Base-by-base conservation (phyloP, 177 flowering plant genomes). In the Vitis hybrid region DNA sequence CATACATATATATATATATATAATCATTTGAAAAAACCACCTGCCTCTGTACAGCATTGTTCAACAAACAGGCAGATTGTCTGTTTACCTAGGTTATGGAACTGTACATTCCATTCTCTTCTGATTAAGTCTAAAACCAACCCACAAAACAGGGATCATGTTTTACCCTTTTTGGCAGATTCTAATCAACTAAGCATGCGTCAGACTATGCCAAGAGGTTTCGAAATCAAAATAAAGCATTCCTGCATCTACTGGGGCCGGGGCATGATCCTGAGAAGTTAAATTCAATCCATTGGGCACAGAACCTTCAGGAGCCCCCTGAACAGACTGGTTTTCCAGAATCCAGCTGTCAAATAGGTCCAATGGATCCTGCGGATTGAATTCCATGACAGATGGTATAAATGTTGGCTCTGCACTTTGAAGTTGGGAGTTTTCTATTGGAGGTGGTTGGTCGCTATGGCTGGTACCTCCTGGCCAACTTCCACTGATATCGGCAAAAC, bases 221-320 rank as follows among this genome's bases (percentile, higher is more conserved):
- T 83, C 89, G 17, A 79, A 78, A 75, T 85, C 90, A 60, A 76
- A 80, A 1, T 62, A 74, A 30, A 79, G 72, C 76, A 72, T 18
- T 8, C 71, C 71, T 2, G 85, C 26, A 54, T 81, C 84, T 1
- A 71, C 60, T 3, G 72, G 13, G 4, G 65, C 32, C 58, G 77
- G 52, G 17, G 74, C 75, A 18, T 76, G 60, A 19, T 34, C 45
- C 45, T 5, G 72, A 55, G 4, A 66, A 64, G 30, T 55, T 51
- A 34, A 34, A 73, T 74, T 68, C 4, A 62, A 57, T 15, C 79
- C 78, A 19, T 75, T 5, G 34, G 77, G 55, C 51, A 62, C 9
- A 15, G 60, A 60, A 58, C 72, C 74, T 48, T 72, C 75, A 23
- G 72, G 2, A 62, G 18, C 49, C 21, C 58, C 77, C 2, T 69